Evolutionary conservation across 2,329 filamentous ascomycete species (phyloP).

Genomic region (Aspergillus uvarum): DNA sequence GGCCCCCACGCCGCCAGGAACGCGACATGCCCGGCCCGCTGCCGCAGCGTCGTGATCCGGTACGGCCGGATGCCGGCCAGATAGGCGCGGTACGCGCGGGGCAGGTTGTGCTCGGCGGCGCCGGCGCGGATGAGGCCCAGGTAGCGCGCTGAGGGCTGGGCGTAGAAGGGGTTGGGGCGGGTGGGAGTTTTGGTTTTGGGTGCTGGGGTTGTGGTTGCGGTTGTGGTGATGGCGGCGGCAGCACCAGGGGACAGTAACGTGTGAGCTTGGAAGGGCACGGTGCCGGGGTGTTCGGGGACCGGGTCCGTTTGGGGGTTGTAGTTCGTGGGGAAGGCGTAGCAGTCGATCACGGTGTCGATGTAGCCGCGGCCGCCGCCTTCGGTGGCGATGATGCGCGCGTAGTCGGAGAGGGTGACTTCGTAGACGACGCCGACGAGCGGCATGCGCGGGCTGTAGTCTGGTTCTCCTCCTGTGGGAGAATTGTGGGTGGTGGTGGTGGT

Average conservation of each 20-base stretch:
- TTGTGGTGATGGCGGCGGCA: background rate
- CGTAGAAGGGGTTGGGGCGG: conserved; percentile 68
- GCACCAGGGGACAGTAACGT: conserved; percentile 71
- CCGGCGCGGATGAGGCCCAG: conserved; percentile 76
- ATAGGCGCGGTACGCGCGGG: conserved; percentile 73
- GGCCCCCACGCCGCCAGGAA: conserved; percentile 63
- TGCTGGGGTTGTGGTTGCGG: background rate
- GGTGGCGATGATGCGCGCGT: conserved; percentile 79
- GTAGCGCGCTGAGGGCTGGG: conserved; percentile 82
- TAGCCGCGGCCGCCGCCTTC: conserved; percentile 88
- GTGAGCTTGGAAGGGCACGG: conserved; percentile 73
- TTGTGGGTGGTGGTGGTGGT: conserved; percentile 29
- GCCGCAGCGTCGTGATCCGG: conserved; percentile 63
- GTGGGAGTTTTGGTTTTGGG: background rate
- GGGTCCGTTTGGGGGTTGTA: conserved; percentile 48
- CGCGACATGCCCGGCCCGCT: conserved; percentile 64
- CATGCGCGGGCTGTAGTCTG: conserved; percentile 53
- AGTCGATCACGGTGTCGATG: conserved; percentile 76
- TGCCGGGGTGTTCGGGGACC: conserved; percentile 64
- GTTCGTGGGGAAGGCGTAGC: conserved; percentile 63
- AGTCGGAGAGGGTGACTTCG: conserved; percentile 83
- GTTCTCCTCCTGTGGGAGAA: conserved; percentile 11
- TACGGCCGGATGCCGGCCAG: conserved; percentile 70
- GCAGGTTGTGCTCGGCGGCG: conserved; percentile 76
- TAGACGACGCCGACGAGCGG: conserved; percentile 92